Percentiles rank a stretch among this genome's conserved stretches.
Evolutionary conservation across 108 stramenopile species (phyloP).

Genomic region (Nitzschia putrida): DNA sequence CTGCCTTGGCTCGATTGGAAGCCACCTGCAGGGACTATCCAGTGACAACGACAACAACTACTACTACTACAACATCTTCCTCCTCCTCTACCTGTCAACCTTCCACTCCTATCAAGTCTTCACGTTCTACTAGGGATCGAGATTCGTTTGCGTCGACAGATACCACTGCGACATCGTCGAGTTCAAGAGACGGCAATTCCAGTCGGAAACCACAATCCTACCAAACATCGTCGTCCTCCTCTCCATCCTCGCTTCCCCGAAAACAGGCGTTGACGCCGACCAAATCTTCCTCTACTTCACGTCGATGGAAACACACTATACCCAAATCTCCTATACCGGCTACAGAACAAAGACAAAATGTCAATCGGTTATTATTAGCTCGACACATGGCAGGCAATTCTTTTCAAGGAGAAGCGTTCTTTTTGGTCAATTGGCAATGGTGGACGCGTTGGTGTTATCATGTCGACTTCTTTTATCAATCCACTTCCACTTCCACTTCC

Average conservation of each 20-base stretch:
- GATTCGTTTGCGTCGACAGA: too few relatives aligned
- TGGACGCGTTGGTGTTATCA: slow-evolving; percentile 72
- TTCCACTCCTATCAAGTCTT: not conserved
- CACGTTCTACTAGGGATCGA: not conserved
- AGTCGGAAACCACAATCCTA: too few relatives aligned
- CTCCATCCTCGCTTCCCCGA: too few relatives aligned
- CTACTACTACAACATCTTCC: too few relatives aligned
- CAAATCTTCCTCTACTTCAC: too few relatives aligned
- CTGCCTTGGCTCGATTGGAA: slow-evolving; percentile 9
- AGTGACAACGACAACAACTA: too few relatives aligned
- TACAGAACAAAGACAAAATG: slow-evolving; percentile 29
- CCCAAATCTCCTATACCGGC: not conserved
- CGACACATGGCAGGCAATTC: slow-evolving; percentile 25
- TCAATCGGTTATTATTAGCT: slow-evolving; percentile 36
- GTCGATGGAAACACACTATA: too few relatives aligned
- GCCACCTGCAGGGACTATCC: not conserved
- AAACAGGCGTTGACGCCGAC: too few relatives aligned
- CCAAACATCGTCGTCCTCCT: too few relatives aligned
- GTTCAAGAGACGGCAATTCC: too few relatives aligned
- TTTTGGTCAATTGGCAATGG: slow-evolving; percentile 74
- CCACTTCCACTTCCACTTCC: not conserved
- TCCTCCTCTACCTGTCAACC: not conserved
- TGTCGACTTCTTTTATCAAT: slow-evolving; percentile 54
- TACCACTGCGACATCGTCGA: too few relatives aligned
- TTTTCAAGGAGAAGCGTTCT: slow-evolving; percentile 64